These are phyloP conservation scores for Aspergillus cristatus DNA, from an alignment of 495 filamentous ascomycete species.

Conservation along the genomic window DNA sequence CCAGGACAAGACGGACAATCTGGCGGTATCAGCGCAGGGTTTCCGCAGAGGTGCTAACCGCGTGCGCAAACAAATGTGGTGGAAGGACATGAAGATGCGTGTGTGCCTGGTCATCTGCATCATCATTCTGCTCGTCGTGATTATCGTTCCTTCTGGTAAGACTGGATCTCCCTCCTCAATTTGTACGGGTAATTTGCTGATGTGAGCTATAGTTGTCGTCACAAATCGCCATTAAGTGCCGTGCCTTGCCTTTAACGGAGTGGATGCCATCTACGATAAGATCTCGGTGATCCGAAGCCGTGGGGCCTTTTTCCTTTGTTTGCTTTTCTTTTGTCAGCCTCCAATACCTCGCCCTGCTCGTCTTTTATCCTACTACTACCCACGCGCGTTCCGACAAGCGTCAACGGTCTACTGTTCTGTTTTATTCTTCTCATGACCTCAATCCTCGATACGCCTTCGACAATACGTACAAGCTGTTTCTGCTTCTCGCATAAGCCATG, in stretches of 20 bases:
- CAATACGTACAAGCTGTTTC: slow-evolving; percentile 19
- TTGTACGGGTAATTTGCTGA: too few relatives aligned
- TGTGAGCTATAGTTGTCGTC: slow-evolving; percentile 20
- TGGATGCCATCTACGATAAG: too few relatives aligned
- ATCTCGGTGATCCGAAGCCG: too few relatives aligned
- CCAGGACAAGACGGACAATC: slow-evolving; percentile 92
- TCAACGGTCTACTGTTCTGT: slow-evolving; percentile 19
- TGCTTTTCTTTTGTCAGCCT: slow-evolving; percentile 29
- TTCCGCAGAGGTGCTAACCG: slow-evolving; percentile 94
- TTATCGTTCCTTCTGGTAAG: slow-evolving; percentile 82
- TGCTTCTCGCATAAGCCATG: slow-evolving; percentile 15
- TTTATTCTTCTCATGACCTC: slow-evolving; percentile 31
- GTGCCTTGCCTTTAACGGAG: too few relatives aligned
- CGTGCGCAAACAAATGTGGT: slow-evolving; percentile 91
- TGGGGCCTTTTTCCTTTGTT: slow-evolving; percentile 21
- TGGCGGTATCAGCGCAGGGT: slow-evolving; percentile 79
- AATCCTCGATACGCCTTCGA: slow-evolving; percentile 24
- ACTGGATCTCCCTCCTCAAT: too few relatives aligned
- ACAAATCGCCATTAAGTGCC: slow-evolving; percentile 19
- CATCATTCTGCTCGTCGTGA: slow-evolving; percentile 79
- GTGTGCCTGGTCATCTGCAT: slow-evolving; percentile 87
- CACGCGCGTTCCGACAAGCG: slow-evolving; percentile 15
- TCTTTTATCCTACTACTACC: slow-evolving; percentile 7
- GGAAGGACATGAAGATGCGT: slow-evolving; percentile 99
- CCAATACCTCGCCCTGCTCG: slow-evolving; percentile 37